A percentile compares a stretch with the other conserved stretches of the same genome.
Conservation (phyloP, 1,139 yeast genomes). For the Geotrichum histeridarum region DNA sequence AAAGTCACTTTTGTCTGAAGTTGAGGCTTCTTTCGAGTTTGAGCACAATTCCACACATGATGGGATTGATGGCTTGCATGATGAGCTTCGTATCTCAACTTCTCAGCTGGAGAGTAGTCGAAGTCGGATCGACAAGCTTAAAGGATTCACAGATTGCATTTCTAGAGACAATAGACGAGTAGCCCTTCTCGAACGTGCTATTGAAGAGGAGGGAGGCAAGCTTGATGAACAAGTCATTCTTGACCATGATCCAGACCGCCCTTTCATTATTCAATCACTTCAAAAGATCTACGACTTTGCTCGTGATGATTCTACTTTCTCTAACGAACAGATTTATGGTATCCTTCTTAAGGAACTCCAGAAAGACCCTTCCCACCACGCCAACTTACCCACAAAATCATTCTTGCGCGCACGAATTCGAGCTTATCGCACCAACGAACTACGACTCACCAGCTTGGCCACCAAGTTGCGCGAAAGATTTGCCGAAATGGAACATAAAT, state of each 20-base stretch:
- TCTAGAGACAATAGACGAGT: conserved; percentile 49
- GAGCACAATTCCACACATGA: conserved; percentile 47
- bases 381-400: conserved; percentile 50
- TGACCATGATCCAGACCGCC: conserved; percentile 78
- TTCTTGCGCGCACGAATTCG: conserved; percentile 69
- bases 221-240: conserved; percentile 48
- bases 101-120: conserved; percentile 43
- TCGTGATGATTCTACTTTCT: background rate
- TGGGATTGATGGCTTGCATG: conserved; percentile 45
- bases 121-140: conserved; percentile 43
- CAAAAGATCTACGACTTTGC: background rate
- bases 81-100: conserved; percentile 48
- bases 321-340: background rate
- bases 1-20: conserved; percentile 33
- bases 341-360: conserved; percentile 5
- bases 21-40: conserved; percentile 45
- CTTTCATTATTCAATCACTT: conserved; percentile 43
- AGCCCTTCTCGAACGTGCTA: conserved; percentile 52
- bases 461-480: conserved; percentile 48
- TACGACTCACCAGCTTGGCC: conserved; percentile 48
- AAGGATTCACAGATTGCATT: conserved; percentile 41
- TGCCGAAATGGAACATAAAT: conserved; percentile 70
- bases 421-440: conserved; percentile 69
- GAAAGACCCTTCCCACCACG: conserved; percentile 1
- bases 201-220: conserved; percentile 50